These are phyloP conservation scores for Apiosordaria backusii DNA, from an alignment of 495 filamentous ascomycete species.

Conservation along the genomic window DNA sequence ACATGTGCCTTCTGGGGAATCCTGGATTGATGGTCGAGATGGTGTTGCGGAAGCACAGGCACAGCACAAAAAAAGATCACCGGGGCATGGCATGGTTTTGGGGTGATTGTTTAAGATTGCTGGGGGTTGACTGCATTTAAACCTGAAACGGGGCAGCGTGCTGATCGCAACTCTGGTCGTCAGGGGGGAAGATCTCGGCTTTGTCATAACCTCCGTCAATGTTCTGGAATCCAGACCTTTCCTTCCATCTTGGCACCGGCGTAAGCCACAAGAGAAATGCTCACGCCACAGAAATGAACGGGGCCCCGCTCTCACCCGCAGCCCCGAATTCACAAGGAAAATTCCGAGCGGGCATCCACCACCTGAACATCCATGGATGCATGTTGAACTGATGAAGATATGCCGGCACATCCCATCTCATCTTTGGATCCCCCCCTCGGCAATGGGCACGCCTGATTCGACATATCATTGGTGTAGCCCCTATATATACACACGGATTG, in stretches of 20 bases:
- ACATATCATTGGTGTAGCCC: background rate
- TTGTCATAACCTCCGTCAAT: background rate
- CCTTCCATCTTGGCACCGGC: background rate
- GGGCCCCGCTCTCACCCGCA: background rate
- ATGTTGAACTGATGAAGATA: no score
- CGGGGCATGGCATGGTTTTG: background rate
- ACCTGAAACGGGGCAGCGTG: background rate
- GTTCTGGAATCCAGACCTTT: background rate
- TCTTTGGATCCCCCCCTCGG: background rate
- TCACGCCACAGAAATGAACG: slow-evolving; percentile 1
- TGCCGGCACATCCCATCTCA: no score
- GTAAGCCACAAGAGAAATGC: slow-evolving; percentile 1
- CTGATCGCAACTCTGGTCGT: background rate
- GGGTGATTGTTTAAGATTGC: slow-evolving; percentile 3
- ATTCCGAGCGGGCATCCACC: background rate
- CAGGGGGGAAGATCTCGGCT: background rate
- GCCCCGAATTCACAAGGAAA: background rate
- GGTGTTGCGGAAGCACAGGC: background rate
- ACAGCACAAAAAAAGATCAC: background rate
- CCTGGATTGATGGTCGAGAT: background rate
- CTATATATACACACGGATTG: no score
- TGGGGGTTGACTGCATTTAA: slow-evolving; percentile 4
- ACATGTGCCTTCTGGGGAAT: slow-evolving; percentile 2
- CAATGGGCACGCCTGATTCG: background rate
- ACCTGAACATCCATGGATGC: background rate